Conservation (phyloP, 148 eudicot genomes). For the Polygonum maritimum region DNA sequence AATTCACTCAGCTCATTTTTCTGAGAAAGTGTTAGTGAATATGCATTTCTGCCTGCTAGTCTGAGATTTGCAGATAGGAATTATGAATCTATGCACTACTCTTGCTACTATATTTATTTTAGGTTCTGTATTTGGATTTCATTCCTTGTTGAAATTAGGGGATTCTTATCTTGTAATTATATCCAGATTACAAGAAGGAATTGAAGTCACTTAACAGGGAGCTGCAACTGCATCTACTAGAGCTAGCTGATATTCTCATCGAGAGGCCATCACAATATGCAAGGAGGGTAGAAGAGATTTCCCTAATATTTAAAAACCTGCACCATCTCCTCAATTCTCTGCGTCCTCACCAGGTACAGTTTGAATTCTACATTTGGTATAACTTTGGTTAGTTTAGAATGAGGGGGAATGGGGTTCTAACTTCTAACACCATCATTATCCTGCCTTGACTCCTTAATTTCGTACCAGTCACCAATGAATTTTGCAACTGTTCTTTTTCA, state of each 20-base stretch:
- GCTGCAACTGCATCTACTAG: conserved; percentile 79
- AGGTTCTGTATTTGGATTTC: background rate
- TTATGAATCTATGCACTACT: background rate
- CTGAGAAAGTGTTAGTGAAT: background rate
- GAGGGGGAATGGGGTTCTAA: background rate
- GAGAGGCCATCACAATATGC: conserved; percentile 95
- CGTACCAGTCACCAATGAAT: background rate
- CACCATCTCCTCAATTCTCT: conserved; percentile 87
- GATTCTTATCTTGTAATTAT: background rate
- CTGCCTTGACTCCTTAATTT: background rate
- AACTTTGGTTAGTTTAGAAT: background rate
- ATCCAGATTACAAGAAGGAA: conserved; percentile 76
- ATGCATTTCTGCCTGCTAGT: background rate
- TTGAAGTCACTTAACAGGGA: conserved; percentile 79
- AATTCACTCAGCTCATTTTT: background rate
- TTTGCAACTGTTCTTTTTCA: background rate
- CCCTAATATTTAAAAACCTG: conserved; percentile 77
- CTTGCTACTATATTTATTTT: background rate
- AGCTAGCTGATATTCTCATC: conserved; percentile 87
- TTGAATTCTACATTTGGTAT: background rate
- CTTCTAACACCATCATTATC: background rate
- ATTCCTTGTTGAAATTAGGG: background rate
- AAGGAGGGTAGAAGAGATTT: conserved; percentile 89
- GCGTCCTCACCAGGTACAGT: conserved; percentile 85
- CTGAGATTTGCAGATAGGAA: background rate